phyloP scores from a whole-genome alignment of 257 asterid genomes.

The Ilex aquifolium region DNA sequence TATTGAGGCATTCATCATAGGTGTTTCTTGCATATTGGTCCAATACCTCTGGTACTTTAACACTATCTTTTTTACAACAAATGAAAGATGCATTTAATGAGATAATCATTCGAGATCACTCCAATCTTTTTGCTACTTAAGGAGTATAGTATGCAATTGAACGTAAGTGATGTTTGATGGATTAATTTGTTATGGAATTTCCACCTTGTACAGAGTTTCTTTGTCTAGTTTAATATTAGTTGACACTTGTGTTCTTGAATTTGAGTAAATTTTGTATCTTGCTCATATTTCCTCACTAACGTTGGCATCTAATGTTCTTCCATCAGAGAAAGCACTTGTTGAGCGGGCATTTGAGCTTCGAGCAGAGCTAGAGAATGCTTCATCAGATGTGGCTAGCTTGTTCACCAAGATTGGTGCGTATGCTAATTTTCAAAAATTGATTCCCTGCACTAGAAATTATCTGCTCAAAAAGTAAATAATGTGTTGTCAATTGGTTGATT shows the following conservation, averaged over 20 bases:
- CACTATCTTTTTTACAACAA: too few species aligned
- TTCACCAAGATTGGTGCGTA: constrained; percentile 87
- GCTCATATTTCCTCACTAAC: constrained; percentile 1
- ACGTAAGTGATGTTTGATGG: too few species aligned
- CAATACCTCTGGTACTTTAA: too few species aligned
- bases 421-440: constrained; percentile 15
- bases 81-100: too few species aligned
- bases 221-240: not conserved
- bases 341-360: constrained; percentile 90
- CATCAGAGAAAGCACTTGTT: constrained; percentile 82
- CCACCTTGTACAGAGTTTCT: not conserved
- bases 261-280: not conserved
- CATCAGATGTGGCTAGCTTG: constrained; percentile 79
- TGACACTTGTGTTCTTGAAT: too few species aligned
- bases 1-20: too few species aligned
- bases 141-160: too few species aligned
- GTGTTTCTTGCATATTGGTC: too few species aligned
- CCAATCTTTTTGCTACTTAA: too few species aligned
- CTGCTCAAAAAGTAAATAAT: not conserved
- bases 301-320: constrained; percentile 11
- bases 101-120: too few species aligned
- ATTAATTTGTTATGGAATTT: too few species aligned
- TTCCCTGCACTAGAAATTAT: not conserved
- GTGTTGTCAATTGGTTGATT: constrained; percentile 12
- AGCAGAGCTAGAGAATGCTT: constrained; percentile 81